A percentile compares a stretch with the other conserved stretches of the same genome.
Conservation (phyloP, 2,329 filamentous ascomycete species). For the Xylaria digitata region DNA sequence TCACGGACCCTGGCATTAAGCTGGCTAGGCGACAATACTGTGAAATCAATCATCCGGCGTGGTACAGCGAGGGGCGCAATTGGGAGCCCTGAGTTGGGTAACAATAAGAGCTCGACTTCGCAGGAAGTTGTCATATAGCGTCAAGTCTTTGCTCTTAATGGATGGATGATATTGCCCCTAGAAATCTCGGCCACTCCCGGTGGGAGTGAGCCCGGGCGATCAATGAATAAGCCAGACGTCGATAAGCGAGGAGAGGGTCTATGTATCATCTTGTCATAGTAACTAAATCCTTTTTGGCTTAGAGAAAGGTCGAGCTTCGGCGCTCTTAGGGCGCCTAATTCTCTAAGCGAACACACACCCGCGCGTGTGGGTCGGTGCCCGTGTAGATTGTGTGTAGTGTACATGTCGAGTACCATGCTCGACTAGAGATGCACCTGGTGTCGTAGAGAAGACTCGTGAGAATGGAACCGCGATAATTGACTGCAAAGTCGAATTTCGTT, state of each 20-base stretch:
- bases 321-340: conserved; percentile 36
- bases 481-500: conserved; percentile 20
- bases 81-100: conserved; percentile 10
- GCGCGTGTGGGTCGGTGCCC: conserved; percentile 34
- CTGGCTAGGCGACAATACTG: conserved; percentile 17
- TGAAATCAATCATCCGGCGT: conserved; percentile 1
- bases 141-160: not conserved
- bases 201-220: conserved; percentile 23
- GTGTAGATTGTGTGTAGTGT: not conserved
- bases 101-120: conserved; percentile 5
- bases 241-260: conserved; percentile 37
- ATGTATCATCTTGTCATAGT: conserved; percentile 19
- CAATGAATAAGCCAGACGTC: conserved; percentile 30
- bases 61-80: conserved; percentile 13
- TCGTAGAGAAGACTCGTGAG: not conserved
- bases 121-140: conserved; percentile 6
- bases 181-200: conserved; percentile 33
- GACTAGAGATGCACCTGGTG: conserved; percentile 16
- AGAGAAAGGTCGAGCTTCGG: conserved; percentile 14
- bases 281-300: conserved; percentile 18
- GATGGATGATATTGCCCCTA: conserved; percentile 15
- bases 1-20: conserved; percentile 19
- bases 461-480: conserved; percentile 17
- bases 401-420: conserved; percentile 4
- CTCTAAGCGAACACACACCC: conserved; percentile 32